phyloP scores from a whole-genome alignment of 202 grass and related monocot species.

The Dendrocalamus latiflorus region DNA sequence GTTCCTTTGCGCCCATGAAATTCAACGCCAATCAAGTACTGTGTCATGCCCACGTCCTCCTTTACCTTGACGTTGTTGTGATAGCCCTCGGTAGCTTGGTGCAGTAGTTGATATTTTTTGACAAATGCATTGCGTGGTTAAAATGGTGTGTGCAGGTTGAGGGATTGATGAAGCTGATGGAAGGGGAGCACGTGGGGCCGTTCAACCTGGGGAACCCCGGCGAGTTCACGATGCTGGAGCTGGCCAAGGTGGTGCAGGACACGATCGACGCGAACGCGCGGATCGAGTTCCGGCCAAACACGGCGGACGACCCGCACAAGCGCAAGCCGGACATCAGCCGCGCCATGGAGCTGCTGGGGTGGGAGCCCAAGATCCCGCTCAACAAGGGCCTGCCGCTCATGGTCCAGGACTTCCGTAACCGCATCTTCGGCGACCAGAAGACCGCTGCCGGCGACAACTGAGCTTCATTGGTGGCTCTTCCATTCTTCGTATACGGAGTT shows the following conservation, averaged over 20 bases:
- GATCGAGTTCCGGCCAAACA: constrained; percentile 85
- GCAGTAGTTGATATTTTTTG: background rate
- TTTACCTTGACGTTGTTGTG: background rate
- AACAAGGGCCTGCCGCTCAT: constrained; percentile 71
- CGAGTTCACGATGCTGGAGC: constrained; percentile 95
- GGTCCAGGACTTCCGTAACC: constrained; percentile 76
- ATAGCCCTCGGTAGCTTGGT: background rate
- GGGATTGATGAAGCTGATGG: constrained; percentile 92
- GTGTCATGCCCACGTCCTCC: background rate
- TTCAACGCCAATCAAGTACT: background rate
- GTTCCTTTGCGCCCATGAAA: background rate
- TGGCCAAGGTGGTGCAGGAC: constrained; percentile 92
- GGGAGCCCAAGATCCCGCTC: constrained; percentile 83
- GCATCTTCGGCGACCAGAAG: constrained; percentile 70
- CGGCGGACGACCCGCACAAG: constrained; percentile 95
- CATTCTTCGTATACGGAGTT: background rate
- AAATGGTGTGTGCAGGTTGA: too few relatives aligned
- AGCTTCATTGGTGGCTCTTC: background rate
- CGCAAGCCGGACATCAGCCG: constrained; percentile 87
- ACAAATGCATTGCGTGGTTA: background rate
- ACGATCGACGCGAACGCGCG: constrained; percentile 69
- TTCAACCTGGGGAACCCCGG: constrained; percentile 94
- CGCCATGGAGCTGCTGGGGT: constrained; percentile 74
- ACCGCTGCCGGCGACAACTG: constrained; percentile 9
- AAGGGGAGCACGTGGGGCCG: constrained; percentile 67